Evolutionary conservation across 1,284 basidiomycete genomes (phyloP).

Genomic region (Waitea zeae): DNA sequence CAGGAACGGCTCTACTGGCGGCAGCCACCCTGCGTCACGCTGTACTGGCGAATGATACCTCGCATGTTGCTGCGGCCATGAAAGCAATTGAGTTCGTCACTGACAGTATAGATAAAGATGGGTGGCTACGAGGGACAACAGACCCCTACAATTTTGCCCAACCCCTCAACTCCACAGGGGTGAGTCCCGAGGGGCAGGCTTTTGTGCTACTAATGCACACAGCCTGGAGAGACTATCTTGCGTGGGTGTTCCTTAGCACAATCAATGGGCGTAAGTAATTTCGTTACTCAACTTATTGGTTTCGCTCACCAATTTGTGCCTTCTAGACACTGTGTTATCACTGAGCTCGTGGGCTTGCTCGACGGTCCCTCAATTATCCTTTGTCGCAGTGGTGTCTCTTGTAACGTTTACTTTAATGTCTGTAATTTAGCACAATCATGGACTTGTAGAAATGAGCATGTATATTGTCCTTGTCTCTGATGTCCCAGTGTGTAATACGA

Average conservation of each 20-base stretch:
- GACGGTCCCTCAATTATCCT: too few species aligned
- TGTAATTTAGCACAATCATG: too few species aligned
- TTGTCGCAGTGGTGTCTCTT: too few species aligned
- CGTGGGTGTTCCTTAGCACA: neutral
- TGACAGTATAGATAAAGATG: constrained; percentile 20
- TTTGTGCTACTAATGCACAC: constrained; percentile 51
- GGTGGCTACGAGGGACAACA: constrained; percentile 44
- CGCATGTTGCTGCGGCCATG: constrained; percentile 24
- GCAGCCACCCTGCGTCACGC: constrained; percentile 26
- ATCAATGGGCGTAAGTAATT: too few species aligned
- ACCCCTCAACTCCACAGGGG: constrained; percentile 19
- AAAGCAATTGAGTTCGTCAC: constrained; percentile 20
- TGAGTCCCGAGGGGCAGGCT: constrained; percentile 43
- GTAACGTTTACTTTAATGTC: too few species aligned
- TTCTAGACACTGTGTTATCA: too few species aligned
- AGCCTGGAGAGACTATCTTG: constrained; percentile 31
- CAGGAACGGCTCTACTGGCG: constrained; percentile 33
- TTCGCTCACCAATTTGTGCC: too few species aligned
- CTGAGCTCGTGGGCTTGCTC: too few species aligned
- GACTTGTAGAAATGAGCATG: too few species aligned
- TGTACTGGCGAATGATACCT: constrained; percentile 12
- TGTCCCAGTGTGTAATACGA: too few species aligned
- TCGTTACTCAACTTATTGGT: too few species aligned
- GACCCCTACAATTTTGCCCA: constrained; percentile 39
- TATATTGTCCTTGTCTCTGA: too few species aligned